A percentile compares a stretch with the other conserved stretches of the same genome.
phyloP scores from a whole-genome alignment of 257 asterid genomes.

The Fraxinus anomala region DNA sequence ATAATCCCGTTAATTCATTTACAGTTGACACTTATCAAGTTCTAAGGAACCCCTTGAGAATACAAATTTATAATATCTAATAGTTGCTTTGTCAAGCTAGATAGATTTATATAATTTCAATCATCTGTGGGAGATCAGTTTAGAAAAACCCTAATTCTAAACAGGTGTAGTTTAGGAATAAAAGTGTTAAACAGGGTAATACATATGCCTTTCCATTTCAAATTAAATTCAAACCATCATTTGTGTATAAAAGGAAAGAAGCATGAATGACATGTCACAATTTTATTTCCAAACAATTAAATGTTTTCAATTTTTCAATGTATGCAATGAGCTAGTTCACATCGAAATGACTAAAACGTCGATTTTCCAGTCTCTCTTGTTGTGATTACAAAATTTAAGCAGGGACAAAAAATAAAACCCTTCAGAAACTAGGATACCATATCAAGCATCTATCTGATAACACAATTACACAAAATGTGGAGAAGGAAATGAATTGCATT shows the following conservation, averaged over 20 bases:
- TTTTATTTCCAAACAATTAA: neutral
- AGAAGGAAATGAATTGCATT: neutral
- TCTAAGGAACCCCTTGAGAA: neutral
- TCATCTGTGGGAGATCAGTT: neutral
- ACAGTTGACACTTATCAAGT: neutral
- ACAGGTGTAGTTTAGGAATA: neutral
- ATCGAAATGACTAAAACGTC: slow-evolving; percentile 7
- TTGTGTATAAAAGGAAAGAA: no score
- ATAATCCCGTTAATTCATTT: no score
- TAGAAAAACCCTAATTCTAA: neutral
- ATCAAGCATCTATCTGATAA: slow-evolving; percentile 15
- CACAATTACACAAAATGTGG: slow-evolving; percentile 20
- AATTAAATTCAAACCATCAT: neutral
- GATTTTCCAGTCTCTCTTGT: slow-evolving; percentile 2
- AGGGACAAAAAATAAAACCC: slow-evolving; percentile 7
- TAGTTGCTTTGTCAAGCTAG: neutral
- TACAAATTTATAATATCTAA: neutral
- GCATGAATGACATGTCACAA: neutral
- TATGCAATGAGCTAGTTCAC: neutral
- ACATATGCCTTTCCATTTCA: neutral
- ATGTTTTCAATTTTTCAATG: neutral
- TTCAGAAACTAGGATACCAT: slow-evolving; percentile 1
- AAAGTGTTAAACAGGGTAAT: neutral
- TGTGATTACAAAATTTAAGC: slow-evolving; percentile 18
- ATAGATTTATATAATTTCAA: neutral